phyloP scores from a whole-genome alignment of 164 flowering plant genomes.

The Dillenia suffruticosa region DNA sequence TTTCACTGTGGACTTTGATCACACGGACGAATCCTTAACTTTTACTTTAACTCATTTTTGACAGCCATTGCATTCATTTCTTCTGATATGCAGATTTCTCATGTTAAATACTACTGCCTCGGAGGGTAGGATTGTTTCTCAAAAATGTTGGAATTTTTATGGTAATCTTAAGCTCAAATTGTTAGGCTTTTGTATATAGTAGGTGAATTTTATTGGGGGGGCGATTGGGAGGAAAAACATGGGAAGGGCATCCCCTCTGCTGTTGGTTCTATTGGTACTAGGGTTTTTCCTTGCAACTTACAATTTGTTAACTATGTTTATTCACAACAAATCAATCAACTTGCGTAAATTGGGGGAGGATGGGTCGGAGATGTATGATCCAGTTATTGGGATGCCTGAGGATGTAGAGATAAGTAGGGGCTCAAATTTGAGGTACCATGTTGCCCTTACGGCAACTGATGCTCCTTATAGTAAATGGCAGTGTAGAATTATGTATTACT shows the following conservation, averaged over 20 bases:
- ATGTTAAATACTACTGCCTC: too few relatives aligned
- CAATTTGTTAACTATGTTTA: constrained; percentile 44
- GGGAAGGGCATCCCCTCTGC: constrained; percentile 42
- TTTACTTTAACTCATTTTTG: neutral
- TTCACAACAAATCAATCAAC: constrained; percentile 28
- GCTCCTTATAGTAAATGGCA: constrained; percentile 92
- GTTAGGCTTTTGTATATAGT: neutral
- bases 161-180: neutral
- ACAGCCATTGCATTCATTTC: neutral
- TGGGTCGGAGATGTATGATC: constrained; percentile 29
- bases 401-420: constrained; percentile 21
- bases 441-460: constrained; percentile 91
- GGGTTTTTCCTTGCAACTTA: constrained; percentile 61
- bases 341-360: constrained; percentile 14
- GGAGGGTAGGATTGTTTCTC: too few relatives aligned
- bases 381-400: constrained; percentile 58
- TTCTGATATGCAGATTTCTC: neutral
- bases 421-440: constrained; percentile 48
- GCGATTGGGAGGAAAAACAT: constrained; percentile 39
- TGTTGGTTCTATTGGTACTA: constrained; percentile 40
- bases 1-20: neutral
- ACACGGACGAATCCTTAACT: too few relatives aligned
- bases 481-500: constrained; percentile 91
- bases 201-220: neutral
- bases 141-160: neutral